Evolutionary conservation across 1,284 basidiomycete species (phyloP).

Genomic region (Rugosomyces carneus): DNA sequence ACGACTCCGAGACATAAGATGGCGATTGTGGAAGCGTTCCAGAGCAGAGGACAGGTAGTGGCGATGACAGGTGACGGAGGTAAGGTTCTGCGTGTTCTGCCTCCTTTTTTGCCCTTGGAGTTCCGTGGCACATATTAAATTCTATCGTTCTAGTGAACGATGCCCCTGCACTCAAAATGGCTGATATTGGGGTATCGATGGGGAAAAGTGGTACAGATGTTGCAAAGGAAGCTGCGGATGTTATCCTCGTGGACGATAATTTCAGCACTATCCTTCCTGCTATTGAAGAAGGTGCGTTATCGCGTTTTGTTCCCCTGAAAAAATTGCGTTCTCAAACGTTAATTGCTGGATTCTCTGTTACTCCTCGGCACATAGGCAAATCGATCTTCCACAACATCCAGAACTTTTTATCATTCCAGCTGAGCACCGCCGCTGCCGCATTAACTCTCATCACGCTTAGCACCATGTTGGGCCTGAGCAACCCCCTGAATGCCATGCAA

Average conservation of each 20-base stretch:
- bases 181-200: conserved; percentile 97
- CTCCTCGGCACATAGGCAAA: conserved; percentile 54
- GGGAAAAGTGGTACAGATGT: conserved; percentile 96
- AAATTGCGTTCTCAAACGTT: neutral
- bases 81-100: conserved; percentile 18
- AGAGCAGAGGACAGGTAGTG: conserved; percentile 82
- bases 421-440: conserved; percentile 94
- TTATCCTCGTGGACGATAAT: conserved; percentile 97
- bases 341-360: neutral
- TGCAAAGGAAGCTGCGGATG: conserved; percentile 95
- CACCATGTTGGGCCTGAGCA: conserved; percentile 83
- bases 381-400: conserved; percentile 99
- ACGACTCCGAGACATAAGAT: conserved; percentile 97
- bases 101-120: neutral
- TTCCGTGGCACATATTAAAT: neutral
- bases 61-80: conserved; percentile 97
- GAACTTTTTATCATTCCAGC: conserved; percentile 95
- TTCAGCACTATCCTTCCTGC: conserved; percentile 93
- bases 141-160: conserved; percentile 71
- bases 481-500: conserved; percentile 97
- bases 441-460: conserved; percentile 92
- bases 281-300: conserved; percentile 80
- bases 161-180: conserved; percentile 95
- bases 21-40: conserved; percentile 92
- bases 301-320: neutral